These are phyloP conservation scores for Lecanicillium sp. DNA, from an alignment of 2,329 filamentous ascomycete genomes.

Conservation along the genomic window DNA sequence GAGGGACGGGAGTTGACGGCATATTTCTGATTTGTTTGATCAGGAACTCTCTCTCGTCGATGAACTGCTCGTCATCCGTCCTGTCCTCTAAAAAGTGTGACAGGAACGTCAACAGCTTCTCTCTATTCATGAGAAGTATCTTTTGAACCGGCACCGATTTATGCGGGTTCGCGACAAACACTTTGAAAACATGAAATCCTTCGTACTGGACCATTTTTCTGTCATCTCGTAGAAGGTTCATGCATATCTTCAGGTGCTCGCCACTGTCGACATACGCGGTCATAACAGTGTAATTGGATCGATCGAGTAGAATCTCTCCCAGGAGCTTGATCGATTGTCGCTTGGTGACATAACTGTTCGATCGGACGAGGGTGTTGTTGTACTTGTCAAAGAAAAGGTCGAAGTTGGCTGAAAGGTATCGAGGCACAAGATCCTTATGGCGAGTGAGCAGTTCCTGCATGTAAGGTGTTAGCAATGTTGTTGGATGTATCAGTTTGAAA, in stretches of 20 bases:
- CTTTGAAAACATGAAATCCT: slow-evolving; percentile 98
- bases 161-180: slow-evolving; percentile 97
- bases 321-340: slow-evolving; percentile 95
- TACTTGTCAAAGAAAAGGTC: slow-evolving; percentile 88
- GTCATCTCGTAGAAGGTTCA: slow-evolving; percentile 93
- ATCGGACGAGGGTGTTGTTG: slow-evolving; percentile 80
- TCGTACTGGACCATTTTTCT: slow-evolving; percentile 99
- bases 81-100: slow-evolving; percentile 89
- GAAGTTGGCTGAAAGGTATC: slow-evolving; percentile 84
- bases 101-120: slow-evolving; percentile 81
- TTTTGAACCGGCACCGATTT: slow-evolving; percentile 95
- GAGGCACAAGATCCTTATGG: slow-evolving; percentile 84
- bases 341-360: slow-evolving; percentile 95
- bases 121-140: slow-evolving; percentile 92
- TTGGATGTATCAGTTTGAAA: too few species aligned
- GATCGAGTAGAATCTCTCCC: slow-evolving; percentile 87
- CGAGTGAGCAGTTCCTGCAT: slow-evolving; percentile 81
- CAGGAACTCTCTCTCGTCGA: slow-evolving; percentile 93
- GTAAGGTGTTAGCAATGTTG: too few species aligned
- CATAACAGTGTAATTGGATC: slow-evolving; percentile 97
- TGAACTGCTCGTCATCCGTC: slow-evolving; percentile 96
- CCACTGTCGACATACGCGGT: slow-evolving; percentile 92
- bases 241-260: slow-evolving; percentile 95
- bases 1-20: slow-evolving; percentile 49
- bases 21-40: slow-evolving; percentile 84